phyloP scores from a whole-genome alignment of 2,329 filamentous ascomycete species.

The Beauveria scarabaeidicola region DNA sequence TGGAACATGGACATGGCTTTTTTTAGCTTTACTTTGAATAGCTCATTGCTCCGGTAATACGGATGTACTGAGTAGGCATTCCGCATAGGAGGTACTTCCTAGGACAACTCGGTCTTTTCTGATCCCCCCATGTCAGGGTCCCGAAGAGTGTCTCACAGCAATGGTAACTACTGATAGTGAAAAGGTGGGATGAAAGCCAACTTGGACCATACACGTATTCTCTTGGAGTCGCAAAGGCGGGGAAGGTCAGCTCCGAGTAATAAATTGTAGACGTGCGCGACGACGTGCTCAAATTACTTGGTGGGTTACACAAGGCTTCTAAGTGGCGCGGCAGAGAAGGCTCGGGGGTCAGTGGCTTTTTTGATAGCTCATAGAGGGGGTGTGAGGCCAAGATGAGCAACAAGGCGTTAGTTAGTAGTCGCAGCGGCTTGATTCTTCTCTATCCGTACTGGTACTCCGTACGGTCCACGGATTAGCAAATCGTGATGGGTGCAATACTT shows the following conservation, averaged over 20 bases:
- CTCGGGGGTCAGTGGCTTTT: not conserved
- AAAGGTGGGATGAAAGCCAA: conserved; percentile 2
- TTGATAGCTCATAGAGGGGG: conserved; percentile 8
- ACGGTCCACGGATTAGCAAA: no score
- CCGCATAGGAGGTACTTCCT: no score
- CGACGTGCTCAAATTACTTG: not conserved
- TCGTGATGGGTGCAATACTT: not conserved
- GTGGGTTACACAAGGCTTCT: not conserved
- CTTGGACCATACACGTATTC: not conserved
- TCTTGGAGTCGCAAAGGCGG: not conserved
- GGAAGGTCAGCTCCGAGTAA: conserved; percentile 2
- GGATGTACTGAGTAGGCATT: no score
- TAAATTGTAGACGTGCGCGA: not conserved
- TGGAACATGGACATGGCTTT: no score
- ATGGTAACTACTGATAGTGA: not conserved
- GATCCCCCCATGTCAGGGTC: not conserved
- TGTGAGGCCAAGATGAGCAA: not conserved
- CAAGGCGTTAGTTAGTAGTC: not conserved
- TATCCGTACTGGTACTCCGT: no score
- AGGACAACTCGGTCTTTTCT: no score
- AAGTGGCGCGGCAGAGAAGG: not conserved
- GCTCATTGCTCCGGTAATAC: no score
- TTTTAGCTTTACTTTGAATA: no score
- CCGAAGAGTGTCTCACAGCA: not conserved
- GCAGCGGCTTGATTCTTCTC: not conserved